These are phyloP conservation scores for Dimocarpus longan DNA, from an alignment of 345 rosid genomes.

Conservation along the genomic window DNA sequence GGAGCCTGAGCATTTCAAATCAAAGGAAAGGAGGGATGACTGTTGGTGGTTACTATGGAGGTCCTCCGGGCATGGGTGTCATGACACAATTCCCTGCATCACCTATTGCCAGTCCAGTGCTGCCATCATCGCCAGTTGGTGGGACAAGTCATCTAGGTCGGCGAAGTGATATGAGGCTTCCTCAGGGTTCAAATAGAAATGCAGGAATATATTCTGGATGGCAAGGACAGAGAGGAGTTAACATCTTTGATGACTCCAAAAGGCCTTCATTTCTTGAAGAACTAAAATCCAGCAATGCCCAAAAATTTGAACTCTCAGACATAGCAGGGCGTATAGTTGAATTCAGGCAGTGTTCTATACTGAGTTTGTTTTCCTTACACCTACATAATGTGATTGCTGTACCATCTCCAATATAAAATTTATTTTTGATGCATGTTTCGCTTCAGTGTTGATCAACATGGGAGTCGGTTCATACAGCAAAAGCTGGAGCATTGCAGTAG, in stretches of 20 bases:
- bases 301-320: slow-evolving; percentile 83
- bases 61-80: slow-evolving; percentile 63
- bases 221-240: slow-evolving; percentile 78
- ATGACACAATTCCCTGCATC: slow-evolving; percentile 64
- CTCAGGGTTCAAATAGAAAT: slow-evolving; percentile 56
- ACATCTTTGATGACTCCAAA: slow-evolving; percentile 59
- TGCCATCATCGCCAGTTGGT: slow-evolving; percentile 71
- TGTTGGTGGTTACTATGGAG: slow-evolving; percentile 50
- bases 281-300: slow-evolving; percentile 76
- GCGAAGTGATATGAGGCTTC: slow-evolving; percentile 62
- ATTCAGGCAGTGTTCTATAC: slow-evolving; percentile 65
- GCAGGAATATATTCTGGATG: slow-evolving; percentile 67
- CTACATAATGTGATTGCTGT: neutral
- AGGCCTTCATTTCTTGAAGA: slow-evolving; percentile 87
- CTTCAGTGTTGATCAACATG: slow-evolving; percentile 95
- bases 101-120: slow-evolving; percentile 65
- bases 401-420: slow-evolving; percentile 10
- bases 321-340: slow-evolving; percentile 87
- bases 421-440: slow-evolving; percentile 21
- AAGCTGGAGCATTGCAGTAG: slow-evolving; percentile 79
- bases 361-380: slow-evolving; percentile 26
- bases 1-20: slow-evolving; percentile 48
- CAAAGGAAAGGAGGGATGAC: slow-evolving; percentile 47
- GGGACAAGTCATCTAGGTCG: slow-evolving; percentile 56
- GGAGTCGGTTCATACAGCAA: slow-evolving; percentile 99